These are phyloP conservation scores for Trichoderma sp. DNA, from an alignment of 2,329 filamentous ascomycete species.

Conservation along the genomic window DNA sequence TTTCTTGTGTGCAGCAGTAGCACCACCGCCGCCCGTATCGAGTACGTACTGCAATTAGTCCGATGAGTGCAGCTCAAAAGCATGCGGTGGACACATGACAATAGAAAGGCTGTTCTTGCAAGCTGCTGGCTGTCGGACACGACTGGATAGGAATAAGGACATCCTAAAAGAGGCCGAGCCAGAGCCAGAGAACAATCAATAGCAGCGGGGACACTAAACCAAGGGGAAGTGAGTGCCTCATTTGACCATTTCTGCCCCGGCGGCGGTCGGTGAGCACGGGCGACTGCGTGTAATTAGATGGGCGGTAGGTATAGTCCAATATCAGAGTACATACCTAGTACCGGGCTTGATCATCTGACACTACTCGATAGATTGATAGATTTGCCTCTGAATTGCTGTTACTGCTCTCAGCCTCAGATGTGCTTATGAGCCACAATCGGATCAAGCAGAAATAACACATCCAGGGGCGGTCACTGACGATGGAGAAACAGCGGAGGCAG, in stretches of 20 bases:
- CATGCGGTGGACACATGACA: constrained; percentile 16
- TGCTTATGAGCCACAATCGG: background rate
- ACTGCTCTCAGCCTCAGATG: background rate
- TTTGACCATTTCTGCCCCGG: background rate
- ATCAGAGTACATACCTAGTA: background rate
- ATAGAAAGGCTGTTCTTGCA: constrained; percentile 1
- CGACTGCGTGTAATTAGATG: background rate
- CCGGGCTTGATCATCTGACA: background rate
- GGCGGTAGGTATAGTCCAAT: background rate
- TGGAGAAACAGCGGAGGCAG: background rate
- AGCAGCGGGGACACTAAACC: constrained; percentile 11
- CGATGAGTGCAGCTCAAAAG: constrained; percentile 8
- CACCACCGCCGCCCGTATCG: background rate
- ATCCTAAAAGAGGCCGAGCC: background rate
- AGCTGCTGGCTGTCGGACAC: background rate
- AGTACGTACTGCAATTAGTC: background rate
- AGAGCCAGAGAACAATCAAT: constrained; percentile 19
- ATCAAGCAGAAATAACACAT: background rate
- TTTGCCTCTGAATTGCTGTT: background rate
- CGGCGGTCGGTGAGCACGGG: constrained; percentile 13
- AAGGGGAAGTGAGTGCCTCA: background rate
- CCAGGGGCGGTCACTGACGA: background rate
- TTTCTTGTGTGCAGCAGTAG: background rate
- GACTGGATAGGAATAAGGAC: background rate
- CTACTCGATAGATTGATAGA: background rate